Evolutionary conservation across 1,284 basidiomycete genomes (phyloP), one percentile per base, ranked within the genome.

Genomic region (Ganoderma resinaceum): DNA sequence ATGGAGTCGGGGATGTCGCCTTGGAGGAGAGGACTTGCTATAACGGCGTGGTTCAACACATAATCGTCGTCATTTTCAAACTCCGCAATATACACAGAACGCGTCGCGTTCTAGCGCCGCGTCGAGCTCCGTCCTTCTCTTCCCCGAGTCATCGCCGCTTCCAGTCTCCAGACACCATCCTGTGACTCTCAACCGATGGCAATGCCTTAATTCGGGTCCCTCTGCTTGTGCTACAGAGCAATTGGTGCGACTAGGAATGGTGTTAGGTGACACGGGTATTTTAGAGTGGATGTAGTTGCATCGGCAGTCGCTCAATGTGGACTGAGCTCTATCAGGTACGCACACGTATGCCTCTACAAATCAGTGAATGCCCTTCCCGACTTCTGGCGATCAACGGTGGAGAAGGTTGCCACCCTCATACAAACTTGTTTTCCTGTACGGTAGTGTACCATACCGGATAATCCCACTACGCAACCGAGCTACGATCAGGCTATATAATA

Each of bases 21-120:
- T 67, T 68, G 55, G 69, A 68, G 66, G 71, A 70, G 66, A 70
- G 66, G 65, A 65, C 71, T 55, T 72, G 71, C 69, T 69, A 69
- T 65, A 70, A 62, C 66, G 66, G 63, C 71, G 67, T 70, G 67
- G 67, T 70, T 66, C 63, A 72, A 69, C 71, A 67, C 67, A 68
- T 70, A 70, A 68, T 68, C 66, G 40, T 68, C 66, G 40, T 29
- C 37, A 35, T 43, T 57, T 72, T 72, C 46, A 66, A 72, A 70
- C 69, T 72, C 71, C 71, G 71, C 69, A 49, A 69, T 68, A 66
- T 52, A 68, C 53, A 20, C 58, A 49, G 37, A 38, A 37, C 65
- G 53, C 63, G 62, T 72, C 65, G 66, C 69, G 65, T 67, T 67
- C 65, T 70, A 70, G 68, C 71, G 68, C 71, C 68, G 65, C 66